These are phyloP conservation scores for Mortierella sp. DNA, from an alignment of 371 early-diverging fungal genomes.

Conservation along the genomic window DNA sequence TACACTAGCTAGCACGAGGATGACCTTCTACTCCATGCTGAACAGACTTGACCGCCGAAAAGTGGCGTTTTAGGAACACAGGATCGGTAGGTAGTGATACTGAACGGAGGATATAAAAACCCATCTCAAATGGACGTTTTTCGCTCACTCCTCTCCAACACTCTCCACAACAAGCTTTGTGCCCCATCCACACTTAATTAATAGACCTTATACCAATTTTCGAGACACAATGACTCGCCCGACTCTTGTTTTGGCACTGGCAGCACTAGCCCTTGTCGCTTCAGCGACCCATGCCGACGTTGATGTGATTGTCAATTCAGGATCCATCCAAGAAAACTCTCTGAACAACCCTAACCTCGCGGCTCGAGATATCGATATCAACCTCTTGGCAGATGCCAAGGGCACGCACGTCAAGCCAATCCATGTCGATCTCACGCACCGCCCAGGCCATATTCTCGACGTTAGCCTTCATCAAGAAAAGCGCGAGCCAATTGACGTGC, in stretches of 20 bases:
- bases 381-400: neutral
- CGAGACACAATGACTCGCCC: conserved; percentile 19
- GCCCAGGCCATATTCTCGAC: neutral
- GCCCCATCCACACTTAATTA: neutral
- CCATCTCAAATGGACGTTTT: neutral
- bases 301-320: neutral
- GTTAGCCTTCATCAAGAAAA: neutral
- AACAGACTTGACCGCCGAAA: neutral
- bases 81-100: neutral
- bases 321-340: neutral
- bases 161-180: neutral
- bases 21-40: too few species aligned
- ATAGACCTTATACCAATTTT: neutral
- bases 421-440: neutral
- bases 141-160: neutral
- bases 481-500: neutral
- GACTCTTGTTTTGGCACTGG: conserved; percentile 26
- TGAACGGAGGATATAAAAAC: neutral
- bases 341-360: conserved; percentile 13
- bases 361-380: neutral
- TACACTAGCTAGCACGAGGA: too few species aligned
- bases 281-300: conserved; percentile 2
- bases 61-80: neutral
- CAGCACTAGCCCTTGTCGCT: conserved; percentile 34
- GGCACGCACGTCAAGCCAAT: neutral